Evolutionary conservation across 768 basidiomycete genomes (phyloP).

Genomic region (Nidularia pulvinata): DNA sequence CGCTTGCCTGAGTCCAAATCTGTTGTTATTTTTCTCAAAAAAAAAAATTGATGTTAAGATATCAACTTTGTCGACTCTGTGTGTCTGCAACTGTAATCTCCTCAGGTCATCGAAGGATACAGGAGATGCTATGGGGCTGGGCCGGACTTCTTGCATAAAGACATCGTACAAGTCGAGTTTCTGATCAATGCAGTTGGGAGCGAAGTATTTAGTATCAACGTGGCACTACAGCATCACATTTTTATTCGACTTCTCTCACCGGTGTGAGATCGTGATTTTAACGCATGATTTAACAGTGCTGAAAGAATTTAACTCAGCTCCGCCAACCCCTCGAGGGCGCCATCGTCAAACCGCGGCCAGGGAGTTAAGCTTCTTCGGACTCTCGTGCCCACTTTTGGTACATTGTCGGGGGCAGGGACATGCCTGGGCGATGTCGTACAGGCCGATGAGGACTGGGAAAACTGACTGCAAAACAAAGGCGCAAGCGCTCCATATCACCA

Average conservation of each 20-base stretch:
- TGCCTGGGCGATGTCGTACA: conserved; percentile 23
- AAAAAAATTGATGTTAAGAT: too few relatives aligned
- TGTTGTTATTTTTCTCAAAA: too few relatives aligned
- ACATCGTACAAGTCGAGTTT: conserved; percentile 56
- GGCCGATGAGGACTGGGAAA: conserved; percentile 55
- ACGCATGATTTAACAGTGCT: conserved; percentile 24
- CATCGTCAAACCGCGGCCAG: conserved; percentile 64
- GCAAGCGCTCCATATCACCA: conserved; percentile 63
- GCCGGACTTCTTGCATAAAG: conserved; percentile 28
- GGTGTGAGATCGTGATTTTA: not conserved
- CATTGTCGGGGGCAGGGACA: conserved; percentile 27
- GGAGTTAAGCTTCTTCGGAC: conserved; percentile 60
- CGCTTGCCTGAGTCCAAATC: too few relatives aligned
- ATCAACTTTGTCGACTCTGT: too few relatives aligned
- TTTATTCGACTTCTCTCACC: not conserved
- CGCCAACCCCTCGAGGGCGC: conserved; percentile 55
- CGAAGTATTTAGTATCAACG: conserved; percentile 48
- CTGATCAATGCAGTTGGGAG: conserved; percentile 35
- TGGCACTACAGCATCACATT: conserved; percentile 54
- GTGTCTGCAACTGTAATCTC: conserved; percentile 12
- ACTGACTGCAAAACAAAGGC: conserved; percentile 38
- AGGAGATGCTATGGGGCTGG: conserved; percentile 48
- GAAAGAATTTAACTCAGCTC: conserved; percentile 64
- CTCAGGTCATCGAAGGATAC: conserved; percentile 51
- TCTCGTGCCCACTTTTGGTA: conserved; percentile 48